Evolutionary conservation across 805 yeast genomes (phyloP), one percentile per base, ranked within the genome.

Genomic region (Ogataea trehalophila): DNA sequence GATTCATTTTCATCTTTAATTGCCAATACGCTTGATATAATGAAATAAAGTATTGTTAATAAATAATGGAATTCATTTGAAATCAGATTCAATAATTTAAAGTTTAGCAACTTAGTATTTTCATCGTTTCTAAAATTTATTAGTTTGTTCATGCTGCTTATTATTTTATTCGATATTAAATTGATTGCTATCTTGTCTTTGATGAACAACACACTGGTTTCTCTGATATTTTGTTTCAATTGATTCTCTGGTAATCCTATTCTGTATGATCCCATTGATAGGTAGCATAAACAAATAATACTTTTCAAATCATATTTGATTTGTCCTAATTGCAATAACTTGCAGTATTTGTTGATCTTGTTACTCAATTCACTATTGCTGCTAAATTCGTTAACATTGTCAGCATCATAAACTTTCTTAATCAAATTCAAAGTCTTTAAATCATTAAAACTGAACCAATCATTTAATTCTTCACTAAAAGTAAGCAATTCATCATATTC

Each of bases 381-480:
- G 16, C 34, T 33, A n/a, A n/a, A 5, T 34, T 8, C 13, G 8
- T 16, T 13, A 16, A 15, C 22, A 43, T 29, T 26, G 16, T 36
- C 16, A n/a, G 39, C 38, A 9, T 46, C 45, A 33, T 49, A 50
- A 6, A 50, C 40, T 16, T 43, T 34, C 13, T 29, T 48, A 8
- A 65, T 41, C 13, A 52, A 34, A 13, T 47, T 48, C 46, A 67
- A 23, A 11, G 54, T 52, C 33, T 51, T 54, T 26, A 70, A 47
- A 43, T 70, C 73, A 26, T 52, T 54, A 38, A 39, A 50, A 23
- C 61, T 56, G 44, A 70, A 70, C 74, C 74, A 70, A 41, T 70
- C 73, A 42, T 62, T 60, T 15, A 66, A 43, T 51, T 81, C 85
- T 1, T 61, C 60, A 14, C 51, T 49, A 16, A 77, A 59, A 1